These are phyloP conservation scores for Sequoiadendron giganteum DNA, from an alignment of 75 land plant species.

Conservation along the genomic window DNA sequence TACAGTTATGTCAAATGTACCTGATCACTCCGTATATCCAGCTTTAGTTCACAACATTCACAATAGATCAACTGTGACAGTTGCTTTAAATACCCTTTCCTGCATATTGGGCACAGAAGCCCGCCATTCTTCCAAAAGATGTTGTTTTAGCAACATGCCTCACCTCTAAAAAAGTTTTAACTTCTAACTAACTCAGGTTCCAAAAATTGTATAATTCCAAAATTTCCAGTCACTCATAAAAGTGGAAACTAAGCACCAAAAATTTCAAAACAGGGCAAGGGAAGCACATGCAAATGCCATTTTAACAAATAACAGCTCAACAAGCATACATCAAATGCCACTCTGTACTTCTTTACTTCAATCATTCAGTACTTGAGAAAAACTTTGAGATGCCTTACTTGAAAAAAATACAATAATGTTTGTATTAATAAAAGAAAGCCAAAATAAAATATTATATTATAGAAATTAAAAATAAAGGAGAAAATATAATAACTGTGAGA, in stretches of 20 bases:
- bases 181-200: neutral
- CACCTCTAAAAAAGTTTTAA: neutral
- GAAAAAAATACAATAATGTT: neutral
- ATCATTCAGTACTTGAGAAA: neutral
- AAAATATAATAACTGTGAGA: neutral
- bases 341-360: neutral
- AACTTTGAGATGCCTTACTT: neutral
- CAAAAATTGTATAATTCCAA: neutral
- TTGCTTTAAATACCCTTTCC: slow-evolving; percentile 1
- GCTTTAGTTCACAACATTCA: neutral
- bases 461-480: neutral
- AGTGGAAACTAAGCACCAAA: neutral
- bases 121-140: slow-evolving; percentile 8
- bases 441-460: too few relatives aligned
- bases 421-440: neutral
- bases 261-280: neutral
- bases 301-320: neutral
- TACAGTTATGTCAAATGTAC: neutral
- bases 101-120: slow-evolving; percentile 10
- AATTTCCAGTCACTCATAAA: neutral
- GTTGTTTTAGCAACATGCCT: neutral
- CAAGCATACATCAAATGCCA: neutral
- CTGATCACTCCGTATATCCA: slow-evolving; percentile 6
- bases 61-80: neutral
- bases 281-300: neutral